Evolutionary conservation across 1,284 basidiomycete genomes (phyloP).

Genomic region (Rhodotorula sp.): DNA sequence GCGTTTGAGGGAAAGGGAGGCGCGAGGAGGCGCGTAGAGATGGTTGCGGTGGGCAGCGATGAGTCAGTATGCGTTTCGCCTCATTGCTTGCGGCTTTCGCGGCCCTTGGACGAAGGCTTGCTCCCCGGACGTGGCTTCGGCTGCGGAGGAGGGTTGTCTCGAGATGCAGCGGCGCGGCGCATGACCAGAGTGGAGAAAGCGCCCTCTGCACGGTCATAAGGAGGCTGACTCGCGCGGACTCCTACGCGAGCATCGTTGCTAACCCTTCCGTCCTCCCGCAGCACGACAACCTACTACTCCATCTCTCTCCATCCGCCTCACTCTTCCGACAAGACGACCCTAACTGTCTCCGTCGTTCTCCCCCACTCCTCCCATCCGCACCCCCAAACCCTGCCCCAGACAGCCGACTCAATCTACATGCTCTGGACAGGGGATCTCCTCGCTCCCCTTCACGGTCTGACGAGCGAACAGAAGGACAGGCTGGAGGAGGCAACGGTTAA

Average conservation of each 20-base stretch:
- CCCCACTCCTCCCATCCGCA: constrained; percentile 25
- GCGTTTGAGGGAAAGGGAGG: constrained; percentile 55
- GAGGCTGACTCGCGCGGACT: no score
- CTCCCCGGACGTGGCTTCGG: background rate
- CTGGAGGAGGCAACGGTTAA: constrained; percentile 36
- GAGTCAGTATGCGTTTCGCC: background rate
- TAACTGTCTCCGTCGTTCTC: constrained; percentile 35
- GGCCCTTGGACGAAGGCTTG: background rate
- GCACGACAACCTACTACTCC: constrained; percentile 29
- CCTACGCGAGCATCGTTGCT: background rate
- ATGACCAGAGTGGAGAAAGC: no score
- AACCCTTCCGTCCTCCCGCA: background rate
- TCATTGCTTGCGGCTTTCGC: background rate
- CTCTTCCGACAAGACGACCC: constrained; percentile 3
- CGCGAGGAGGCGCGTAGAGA: constrained; percentile 57
- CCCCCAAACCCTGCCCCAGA: constrained; percentile 39
- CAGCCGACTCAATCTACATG: constrained; percentile 36
- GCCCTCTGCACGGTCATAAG: no score
- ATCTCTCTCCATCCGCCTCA: constrained; percentile 5
- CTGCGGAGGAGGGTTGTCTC: background rate
- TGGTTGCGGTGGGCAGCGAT: constrained; percentile 30
- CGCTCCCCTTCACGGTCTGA: constrained; percentile 35
- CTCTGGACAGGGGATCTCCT: constrained; percentile 34
- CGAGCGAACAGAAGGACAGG: constrained; percentile 25
- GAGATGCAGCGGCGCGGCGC: background rate